Conservation (phyloP, 1,284 basidiomycete species). For the Pholiota adiposa region DNA sequence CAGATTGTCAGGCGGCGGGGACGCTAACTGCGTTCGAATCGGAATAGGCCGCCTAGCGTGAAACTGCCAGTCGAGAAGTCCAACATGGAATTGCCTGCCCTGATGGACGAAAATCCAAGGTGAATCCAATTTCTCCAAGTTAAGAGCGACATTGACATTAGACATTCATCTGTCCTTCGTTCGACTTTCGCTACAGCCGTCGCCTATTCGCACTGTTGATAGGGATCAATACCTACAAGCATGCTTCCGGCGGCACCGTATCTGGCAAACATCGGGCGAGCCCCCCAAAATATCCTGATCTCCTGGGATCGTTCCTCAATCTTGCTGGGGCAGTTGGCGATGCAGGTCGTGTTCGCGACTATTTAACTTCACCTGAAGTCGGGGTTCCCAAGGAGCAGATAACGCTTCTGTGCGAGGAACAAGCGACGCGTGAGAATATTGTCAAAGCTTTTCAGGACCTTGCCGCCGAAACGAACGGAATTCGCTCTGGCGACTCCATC, state of each 20-base stretch:
- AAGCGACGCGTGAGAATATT: neutral
- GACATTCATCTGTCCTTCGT: neutral
- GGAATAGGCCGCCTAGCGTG: no score
- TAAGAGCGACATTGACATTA: no score
- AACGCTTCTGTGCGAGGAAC: neutral
- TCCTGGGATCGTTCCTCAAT: neutral
- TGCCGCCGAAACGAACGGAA: neutral
- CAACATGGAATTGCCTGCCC: no score
- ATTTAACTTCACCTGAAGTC: neutral
- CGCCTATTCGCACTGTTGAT: neutral
- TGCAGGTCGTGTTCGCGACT: neutral
- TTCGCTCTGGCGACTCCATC: neutral
- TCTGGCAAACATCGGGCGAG: neutral
- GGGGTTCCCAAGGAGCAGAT: neutral
- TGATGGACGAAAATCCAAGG: no score
- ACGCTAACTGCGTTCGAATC: no score
- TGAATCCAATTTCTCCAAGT: no score
- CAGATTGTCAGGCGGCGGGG: no score
- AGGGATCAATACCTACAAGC: slow-evolving; percentile 1
- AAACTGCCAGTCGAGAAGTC: no score
- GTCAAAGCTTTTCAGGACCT: neutral
- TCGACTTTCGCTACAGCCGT: no score
- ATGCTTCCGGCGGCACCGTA: neutral
- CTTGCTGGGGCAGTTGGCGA: neutral
- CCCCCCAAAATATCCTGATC: neutral